These are phyloP conservation scores for Mimosa pudica DNA, from an alignment of 306 rosid species.

Conservation along the genomic window DNA sequence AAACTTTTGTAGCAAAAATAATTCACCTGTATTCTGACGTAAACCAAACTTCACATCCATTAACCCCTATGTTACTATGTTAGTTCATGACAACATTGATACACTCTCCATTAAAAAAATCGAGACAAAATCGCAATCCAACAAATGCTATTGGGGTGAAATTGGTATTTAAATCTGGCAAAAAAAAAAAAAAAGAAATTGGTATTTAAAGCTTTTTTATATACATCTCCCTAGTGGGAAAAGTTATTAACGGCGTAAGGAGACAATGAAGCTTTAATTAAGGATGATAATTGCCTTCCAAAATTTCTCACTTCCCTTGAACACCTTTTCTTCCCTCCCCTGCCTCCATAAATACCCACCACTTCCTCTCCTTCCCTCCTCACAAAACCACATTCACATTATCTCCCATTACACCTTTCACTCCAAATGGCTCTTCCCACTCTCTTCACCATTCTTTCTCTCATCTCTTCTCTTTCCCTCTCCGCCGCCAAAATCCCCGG, in stretches of 20 bases:
- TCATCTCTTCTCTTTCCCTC: conserved; percentile 30
- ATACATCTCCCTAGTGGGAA: not conserved
- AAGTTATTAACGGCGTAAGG: not conserved
- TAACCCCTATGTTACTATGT: no score
- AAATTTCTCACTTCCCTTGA: not conserved
- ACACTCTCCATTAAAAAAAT: no score
- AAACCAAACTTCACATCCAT: no score
- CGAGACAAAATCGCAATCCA: no score
- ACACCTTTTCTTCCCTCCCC: not conserved
- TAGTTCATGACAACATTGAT: no score
- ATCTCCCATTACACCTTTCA: not conserved
- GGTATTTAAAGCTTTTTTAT: not conserved
- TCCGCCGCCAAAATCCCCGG: conserved; percentile 49
- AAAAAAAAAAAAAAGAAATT: no score
- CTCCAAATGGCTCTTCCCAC: conserved; percentile 40
- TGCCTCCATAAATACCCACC: conserved; percentile 61
- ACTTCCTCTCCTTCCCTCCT: conserved; percentile 22
- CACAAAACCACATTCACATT: conserved; percentile 12
- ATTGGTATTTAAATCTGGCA: no score
- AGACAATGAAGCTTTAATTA: conserved; percentile 36
- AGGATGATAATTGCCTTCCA: conserved; percentile 36
- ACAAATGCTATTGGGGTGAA: no score
- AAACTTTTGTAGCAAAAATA: no score
- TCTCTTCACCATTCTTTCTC: conserved; percentile 29
- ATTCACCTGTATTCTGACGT: no score